A percentile compares a stretch with the other conserved stretches of the same genome.
Conservation (phyloP, 2,329 filamentous ascomycete species). For the Chaetomium olivaceum region DNA sequence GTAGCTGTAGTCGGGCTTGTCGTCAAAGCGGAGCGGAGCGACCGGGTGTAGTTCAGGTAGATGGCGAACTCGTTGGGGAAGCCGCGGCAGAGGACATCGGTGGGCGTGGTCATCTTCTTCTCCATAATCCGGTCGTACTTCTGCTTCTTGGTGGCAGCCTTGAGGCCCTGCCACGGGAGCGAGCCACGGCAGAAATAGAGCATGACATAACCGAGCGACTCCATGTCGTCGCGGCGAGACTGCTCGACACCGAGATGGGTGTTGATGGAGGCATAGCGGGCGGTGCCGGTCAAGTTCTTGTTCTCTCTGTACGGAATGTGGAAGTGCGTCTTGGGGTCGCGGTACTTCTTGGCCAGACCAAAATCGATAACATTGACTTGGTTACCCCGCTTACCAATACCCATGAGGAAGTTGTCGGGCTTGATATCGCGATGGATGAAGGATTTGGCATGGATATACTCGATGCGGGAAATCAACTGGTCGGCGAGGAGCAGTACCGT, state of each 20-base stretch:
- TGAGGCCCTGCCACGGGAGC: constrained; percentile 96
- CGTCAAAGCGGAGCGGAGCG: constrained; percentile 95
- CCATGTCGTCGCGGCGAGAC: constrained; percentile 99
- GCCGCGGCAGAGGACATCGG: constrained; percentile 96
- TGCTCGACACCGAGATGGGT: constrained; percentile 97
- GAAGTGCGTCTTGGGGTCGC: constrained; percentile 99
- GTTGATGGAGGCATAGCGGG: constrained; percentile 98
- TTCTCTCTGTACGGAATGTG: constrained; percentile 99
- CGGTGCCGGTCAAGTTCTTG: constrained; percentile 99
- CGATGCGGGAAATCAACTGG: constrained; percentile 97
- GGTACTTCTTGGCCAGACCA: constrained; percentile 98
- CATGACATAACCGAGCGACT: constrained; percentile 98
- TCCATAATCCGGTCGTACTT: constrained; percentile 99
- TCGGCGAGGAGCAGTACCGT: constrained; percentile 95
- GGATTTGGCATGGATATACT: constrained; percentile 99
- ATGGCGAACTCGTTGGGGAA: constrained; percentile 99
- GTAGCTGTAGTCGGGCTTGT: constrained; percentile 99
- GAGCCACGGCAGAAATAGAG: constrained; percentile 99
- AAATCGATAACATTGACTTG: constrained; percentile 99
- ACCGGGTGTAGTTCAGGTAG: constrained; percentile 98
- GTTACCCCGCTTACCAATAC: constrained; percentile 97
- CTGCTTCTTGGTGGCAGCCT: constrained; percentile 99
- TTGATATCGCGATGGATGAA: constrained; percentile 99
- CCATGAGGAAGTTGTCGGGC: constrained; percentile 99
- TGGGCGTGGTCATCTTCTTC: constrained; percentile 99